Percentiles rank a stretch among this genome's conserved stretches.
phyloP scores from a whole-genome alignment of 2,329 filamentous ascomycete species.

The Calonectria pseudoreteaudii region DNA sequence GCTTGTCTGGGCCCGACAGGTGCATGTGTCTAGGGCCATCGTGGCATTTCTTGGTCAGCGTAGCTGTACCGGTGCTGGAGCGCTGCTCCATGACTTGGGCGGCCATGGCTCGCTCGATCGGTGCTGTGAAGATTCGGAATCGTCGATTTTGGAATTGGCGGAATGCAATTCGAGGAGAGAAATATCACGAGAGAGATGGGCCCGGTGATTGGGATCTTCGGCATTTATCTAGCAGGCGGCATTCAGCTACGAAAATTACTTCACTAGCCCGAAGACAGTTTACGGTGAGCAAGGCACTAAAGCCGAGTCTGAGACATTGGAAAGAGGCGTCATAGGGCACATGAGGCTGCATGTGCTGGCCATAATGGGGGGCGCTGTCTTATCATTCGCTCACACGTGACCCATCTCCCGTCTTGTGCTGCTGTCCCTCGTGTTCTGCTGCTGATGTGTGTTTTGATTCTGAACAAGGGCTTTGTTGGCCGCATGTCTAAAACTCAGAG shows the following conservation, averaged over 20 bases:
- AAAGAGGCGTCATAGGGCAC: neutral
- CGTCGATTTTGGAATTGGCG: neutral
- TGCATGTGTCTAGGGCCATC: neutral
- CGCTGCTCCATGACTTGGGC: neutral
- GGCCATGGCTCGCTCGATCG: neutral
- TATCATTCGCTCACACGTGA: neutral
- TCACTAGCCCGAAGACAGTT: neutral
- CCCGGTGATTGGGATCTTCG: neutral
- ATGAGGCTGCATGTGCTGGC: neutral
- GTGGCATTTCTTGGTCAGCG: neutral
- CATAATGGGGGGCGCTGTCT: neutral
- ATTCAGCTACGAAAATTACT: neutral
- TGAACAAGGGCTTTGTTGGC: neutral
- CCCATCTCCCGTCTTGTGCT: neutral
- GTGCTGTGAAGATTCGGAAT: neutral
- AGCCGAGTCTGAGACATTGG: neutral
- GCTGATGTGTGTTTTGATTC: neutral
- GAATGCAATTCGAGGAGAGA: neutral
- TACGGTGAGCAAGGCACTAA: neutral
- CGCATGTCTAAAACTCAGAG: neutral
- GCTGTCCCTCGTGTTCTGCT: neutral
- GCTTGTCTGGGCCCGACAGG: neutral
- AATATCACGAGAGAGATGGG: neutral
- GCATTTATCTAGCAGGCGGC: neutral
- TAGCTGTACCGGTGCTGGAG: neutral